Evolutionary conservation across 78 protist genomes (phyloP), one percentile per base, ranked within the genome.

Genomic region (Dictyostelium firmibasis): DNA sequence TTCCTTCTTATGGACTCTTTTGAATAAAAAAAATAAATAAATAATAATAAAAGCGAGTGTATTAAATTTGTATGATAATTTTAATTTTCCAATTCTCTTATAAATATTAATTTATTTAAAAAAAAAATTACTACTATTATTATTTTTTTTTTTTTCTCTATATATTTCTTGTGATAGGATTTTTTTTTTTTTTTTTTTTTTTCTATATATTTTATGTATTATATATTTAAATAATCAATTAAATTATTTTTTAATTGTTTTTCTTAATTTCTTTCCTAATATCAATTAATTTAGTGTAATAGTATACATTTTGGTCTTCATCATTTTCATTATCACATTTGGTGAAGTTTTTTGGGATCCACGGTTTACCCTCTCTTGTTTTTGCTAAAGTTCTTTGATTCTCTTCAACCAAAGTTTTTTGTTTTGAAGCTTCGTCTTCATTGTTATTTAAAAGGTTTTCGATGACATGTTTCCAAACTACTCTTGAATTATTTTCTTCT

Each of bases 361-460:
- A 89, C 2, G 18, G 81, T 43, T 43, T 67, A 31, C 84, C 92
- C 50, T 89, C 94, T 78, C 94, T 60, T 10, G 43, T 31, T 35
- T 89, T 89, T 23, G 94, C 94, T 35, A 53, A 38, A 13, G 10
- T 14, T 36, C 94, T 81, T 89, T 89, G 94, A 31, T 31, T 44
- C 74, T 89, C 94, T 69, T 89, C 94, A 2, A 89, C 94, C 8
- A 50, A 20, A 11, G 41, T 36, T 50, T 89, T 89, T 69, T 89
- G 94, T 31, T 27, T 43, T 89, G 82, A 86, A 10, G 94, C 94
- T 27, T 89, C 94, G 20, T 89, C 94, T 50, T 81, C 75, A 33
- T 81, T 81, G 43, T 50, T 78, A 7, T 27, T 33, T 20, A 38
- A 62, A 27, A 89, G 43, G 38, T 89, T 60, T n/a, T 38, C n/a